Percentiles rank a stretch among this genome's conserved stretches.
phyloP scores from a whole-genome alignment of 1,139 yeast genomes.

The Nematodospora anomalae region DNA sequence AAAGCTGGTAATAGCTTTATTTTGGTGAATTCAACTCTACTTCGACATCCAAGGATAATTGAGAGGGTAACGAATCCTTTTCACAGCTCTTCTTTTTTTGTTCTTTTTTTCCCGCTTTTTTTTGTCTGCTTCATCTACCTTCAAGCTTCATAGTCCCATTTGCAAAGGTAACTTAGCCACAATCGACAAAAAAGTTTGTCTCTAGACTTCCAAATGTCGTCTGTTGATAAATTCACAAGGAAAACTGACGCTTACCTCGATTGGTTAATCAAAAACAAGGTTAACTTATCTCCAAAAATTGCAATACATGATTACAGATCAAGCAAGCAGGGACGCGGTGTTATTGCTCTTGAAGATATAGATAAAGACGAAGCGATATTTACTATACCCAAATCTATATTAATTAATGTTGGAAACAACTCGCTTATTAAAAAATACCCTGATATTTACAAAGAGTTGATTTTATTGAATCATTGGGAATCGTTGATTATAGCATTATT shows the following conservation, averaged over 20 bases:
- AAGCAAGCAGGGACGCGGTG: constrained; percentile 72
- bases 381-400: constrained; percentile 59
- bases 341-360: constrained; percentile 66
- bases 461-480: constrained; percentile 69
- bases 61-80: no score
- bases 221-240: constrained; percentile 7
- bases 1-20: no score
- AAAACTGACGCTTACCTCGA: constrained; percentile 40
- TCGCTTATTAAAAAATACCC: constrained; percentile 39
- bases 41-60: no score
- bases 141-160: no score
- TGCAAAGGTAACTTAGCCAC: no score
- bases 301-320: constrained; percentile 58
- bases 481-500: constrained; percentile 66
- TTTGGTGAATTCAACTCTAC: no score
- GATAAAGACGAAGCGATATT: constrained; percentile 60
- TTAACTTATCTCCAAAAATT: constrained; percentile 55
- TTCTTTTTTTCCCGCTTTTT: no score
- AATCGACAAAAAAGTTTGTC: no score
- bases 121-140: no score
- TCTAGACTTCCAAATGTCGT: not conserved
- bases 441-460: constrained; percentile 31
- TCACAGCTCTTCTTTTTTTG: no score
- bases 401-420: constrained; percentile 62
- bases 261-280: constrained; percentile 55